Evolutionary conservation across 768 basidiomycete species (phyloP).

Genomic region (Macrolepiota fuliginosa): DNA sequence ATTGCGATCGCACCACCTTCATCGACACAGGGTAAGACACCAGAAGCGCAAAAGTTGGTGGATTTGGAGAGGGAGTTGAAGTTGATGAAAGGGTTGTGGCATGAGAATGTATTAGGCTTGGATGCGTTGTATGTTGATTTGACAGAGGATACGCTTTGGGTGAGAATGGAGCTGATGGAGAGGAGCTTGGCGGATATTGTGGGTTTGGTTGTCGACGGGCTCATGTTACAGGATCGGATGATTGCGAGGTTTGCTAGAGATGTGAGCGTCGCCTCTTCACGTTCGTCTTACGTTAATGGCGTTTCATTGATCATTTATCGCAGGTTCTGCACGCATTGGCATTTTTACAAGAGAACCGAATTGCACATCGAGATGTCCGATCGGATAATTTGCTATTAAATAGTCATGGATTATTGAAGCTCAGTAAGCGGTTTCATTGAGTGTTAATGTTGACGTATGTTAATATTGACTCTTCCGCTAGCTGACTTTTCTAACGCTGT

Average conservation of each 20-base stretch:
- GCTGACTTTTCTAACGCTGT: conserved; percentile 84
- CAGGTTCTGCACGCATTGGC: conserved; percentile 67
- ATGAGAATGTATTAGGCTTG: conserved; percentile 63
- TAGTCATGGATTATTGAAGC: conserved; percentile 64
- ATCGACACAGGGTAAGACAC: conserved; percentile 2
- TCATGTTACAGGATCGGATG: conserved; percentile 64
- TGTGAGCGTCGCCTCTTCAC: conserved; percentile 42
- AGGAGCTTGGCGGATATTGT: conserved; percentile 83
- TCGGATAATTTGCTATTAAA: conserved; percentile 83
- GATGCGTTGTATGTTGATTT: conserved; percentile 72
- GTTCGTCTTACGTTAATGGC: conserved; percentile 5
- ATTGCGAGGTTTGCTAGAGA: conserved; percentile 77
- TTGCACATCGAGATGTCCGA: conserved; percentile 82
- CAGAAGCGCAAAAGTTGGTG: conserved; percentile 58
- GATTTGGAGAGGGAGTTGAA: conserved; percentile 62
- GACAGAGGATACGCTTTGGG: conserved; percentile 70
- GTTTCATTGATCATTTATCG: neutral
- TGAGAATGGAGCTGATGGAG: conserved; percentile 90
- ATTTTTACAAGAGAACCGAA: conserved; percentile 59
- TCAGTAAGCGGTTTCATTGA: conserved; percentile 46
- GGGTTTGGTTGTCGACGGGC: conserved; percentile 55
- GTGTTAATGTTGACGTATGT: neutral
- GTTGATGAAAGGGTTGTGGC: conserved; percentile 53
- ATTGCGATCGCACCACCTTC: conserved; percentile 50
- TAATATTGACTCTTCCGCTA: conserved; percentile 75